Percentiles rank a stretch among this genome's conserved stretches.
Evolutionary conservation across 2,329 filamentous ascomycete species (phyloP).

Genomic region (Xylariaceae sp.): DNA sequence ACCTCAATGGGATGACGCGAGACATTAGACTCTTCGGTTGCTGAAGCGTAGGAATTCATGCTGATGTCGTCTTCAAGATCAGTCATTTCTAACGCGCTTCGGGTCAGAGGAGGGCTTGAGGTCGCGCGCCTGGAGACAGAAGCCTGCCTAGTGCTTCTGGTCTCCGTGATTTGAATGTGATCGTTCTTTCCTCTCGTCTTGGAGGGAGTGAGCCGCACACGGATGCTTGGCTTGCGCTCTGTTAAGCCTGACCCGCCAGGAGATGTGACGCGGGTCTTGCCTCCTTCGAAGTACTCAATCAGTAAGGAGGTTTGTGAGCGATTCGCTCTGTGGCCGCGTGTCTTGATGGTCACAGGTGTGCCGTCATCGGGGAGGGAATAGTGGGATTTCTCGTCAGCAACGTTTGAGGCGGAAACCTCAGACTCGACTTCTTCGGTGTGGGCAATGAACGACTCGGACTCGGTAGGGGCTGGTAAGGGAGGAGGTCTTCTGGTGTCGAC

Average conservation of each 20-base stretch:
- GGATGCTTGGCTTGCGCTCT: conserved; percentile 77
- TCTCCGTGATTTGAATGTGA: conserved; percentile 83
- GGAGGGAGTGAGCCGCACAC: conserved; percentile 74
- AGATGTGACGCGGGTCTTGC: conserved; percentile 52
- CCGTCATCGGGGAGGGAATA: conserved; percentile 83
- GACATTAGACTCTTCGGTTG: conserved; percentile 74
- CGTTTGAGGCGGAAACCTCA: conserved; percentile 67
- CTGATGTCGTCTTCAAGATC: conserved; percentile 61
- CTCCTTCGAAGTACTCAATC: conserved; percentile 91
- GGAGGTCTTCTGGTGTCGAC: conserved; percentile 54
- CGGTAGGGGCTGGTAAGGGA: conserved; percentile 75
- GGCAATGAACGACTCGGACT: conserved; percentile 60
- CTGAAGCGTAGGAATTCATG: conserved; percentile 71
- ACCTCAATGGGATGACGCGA: conserved; percentile 79
- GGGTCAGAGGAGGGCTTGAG: conserved; percentile 50
- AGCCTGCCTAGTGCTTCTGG: conserved; percentile 67
- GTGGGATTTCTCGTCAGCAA: conserved; percentile 66
- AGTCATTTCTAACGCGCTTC: conserved; percentile 51
- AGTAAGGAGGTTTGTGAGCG: conserved; percentile 83
- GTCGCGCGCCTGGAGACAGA: conserved; percentile 43
- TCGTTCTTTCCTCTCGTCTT: conserved; percentile 62
- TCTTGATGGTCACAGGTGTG: conserved; percentile 87
- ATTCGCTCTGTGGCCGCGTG: conserved; percentile 56
- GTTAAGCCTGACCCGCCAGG: conserved; percentile 46
- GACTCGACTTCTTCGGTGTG: conserved; percentile 60